Base-by-base conservation (phyloP, 352 stramenopile genomes). In the Phytophthora sansomeana region DNA sequence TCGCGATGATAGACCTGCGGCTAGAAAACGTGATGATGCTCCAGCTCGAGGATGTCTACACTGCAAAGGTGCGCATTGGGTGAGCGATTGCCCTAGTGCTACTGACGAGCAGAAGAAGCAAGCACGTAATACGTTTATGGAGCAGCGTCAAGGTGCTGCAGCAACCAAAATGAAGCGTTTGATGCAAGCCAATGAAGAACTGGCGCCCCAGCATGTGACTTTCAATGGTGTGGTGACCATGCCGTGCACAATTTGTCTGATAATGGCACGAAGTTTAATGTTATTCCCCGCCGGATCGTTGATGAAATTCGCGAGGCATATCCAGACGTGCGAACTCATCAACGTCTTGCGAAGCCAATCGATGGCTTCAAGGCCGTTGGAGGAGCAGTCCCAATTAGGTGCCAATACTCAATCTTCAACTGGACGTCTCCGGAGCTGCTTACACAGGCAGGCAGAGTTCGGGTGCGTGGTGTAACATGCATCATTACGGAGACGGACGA, bases 401-500 rank as follows among this genome's bases (percentile, higher is more conserved):
- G 50, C 35, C 28, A 11, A 3, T 21, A 48, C 4, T 58, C 36
- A 2, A 33, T n/a, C n/a, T 58, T 32, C 43, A 50, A 30, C 42
- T 49, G 8, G 42, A 49, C n/a, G n/a, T n/a, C n/a, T 33, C 5
- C 26, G 16, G n/a, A 44, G n/a, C 11, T 44, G 38, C 5, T 49
- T 16, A 49, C 42, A 6, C 21, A 19, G 4, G 42, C 42, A 2
- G 42, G 42, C n/a, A 32, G 17, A 9, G 42, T 49, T 49, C 42
- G 42, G 3, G 5, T 49, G 14, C 42, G 42, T 6, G 32, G 32
- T 4, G 42, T 49, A 21, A 58, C 21, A 5, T 58, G 35, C 16
- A 47, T 58, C 14, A 58, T 47, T 7, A 58, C 50, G 50, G 50
- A 58, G 24, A 58, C 50, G 11, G 35, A 58, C 21, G 50, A 58